phyloP scores from a whole-genome alignment of 768 basidiomycete species.

The Auricularia sp. region DNA sequence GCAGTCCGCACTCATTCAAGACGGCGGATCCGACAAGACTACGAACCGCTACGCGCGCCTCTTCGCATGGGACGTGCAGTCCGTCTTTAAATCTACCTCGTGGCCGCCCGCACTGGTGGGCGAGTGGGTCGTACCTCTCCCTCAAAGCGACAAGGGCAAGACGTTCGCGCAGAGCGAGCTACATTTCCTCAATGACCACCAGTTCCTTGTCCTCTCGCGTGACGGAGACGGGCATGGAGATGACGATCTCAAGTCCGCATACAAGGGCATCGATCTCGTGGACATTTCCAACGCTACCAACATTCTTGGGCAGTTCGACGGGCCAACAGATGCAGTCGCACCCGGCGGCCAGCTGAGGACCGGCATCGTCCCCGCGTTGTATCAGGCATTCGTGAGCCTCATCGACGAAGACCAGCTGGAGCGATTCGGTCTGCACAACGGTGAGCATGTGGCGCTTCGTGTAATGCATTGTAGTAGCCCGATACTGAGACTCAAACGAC shows the following conservation, averaged over 20 bases:
- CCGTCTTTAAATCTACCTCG: background rate
- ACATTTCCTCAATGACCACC: constrained; percentile 37
- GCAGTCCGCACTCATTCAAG: constrained; percentile 54
- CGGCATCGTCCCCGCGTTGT: constrained; percentile 40
- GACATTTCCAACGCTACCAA: constrained; percentile 49
- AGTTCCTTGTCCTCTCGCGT: constrained; percentile 51
- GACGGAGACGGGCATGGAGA: constrained; percentile 54
- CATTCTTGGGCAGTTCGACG: constrained; percentile 48
- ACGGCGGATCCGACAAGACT: constrained; percentile 39
- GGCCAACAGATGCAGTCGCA: constrained; percentile 41
- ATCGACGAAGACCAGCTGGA: constrained; percentile 44
- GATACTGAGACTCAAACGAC: background rate
- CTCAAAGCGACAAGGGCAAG: constrained; percentile 40
- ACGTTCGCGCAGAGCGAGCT: constrained; percentile 46
- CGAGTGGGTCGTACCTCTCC: constrained; percentile 53
- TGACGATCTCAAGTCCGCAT: constrained; percentile 35
- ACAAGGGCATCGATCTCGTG: constrained; percentile 53
- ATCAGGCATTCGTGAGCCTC: constrained; percentile 46
- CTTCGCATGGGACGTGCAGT: constrained; percentile 42
- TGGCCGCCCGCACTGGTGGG: constrained; percentile 28
- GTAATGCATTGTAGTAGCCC: background rate
- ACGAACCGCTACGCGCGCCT: constrained; percentile 46
- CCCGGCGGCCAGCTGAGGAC: constrained; percentile 35
- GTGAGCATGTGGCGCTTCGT: constrained; percentile 15
- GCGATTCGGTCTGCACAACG: constrained; percentile 55